Percentiles rank a stretch among this genome's conserved stretches.
phyloP scores from a whole-genome alignment of 345 rosid genomes.

The Physaria fendleri region DNA sequence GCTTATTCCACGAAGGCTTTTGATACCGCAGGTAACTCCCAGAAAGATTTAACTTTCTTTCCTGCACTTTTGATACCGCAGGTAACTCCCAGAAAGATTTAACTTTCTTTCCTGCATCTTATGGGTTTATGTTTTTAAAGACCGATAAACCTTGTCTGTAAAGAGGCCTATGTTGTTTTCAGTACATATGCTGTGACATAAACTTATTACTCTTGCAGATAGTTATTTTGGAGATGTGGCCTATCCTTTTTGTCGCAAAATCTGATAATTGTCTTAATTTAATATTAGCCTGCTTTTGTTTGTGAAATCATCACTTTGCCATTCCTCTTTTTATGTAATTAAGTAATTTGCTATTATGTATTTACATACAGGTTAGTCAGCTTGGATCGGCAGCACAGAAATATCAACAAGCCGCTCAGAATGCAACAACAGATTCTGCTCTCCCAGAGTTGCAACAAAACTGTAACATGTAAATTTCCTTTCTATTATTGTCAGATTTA shows the following conservation, averaged over 20 bases:
- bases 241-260: not conserved
- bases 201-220: not conserved
- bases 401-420: slow-evolving; percentile 85
- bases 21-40: slow-evolving; percentile 82
- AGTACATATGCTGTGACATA: not conserved
- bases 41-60: too few species aligned
- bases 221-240: not conserved
- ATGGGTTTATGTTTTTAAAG: not conserved
- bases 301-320: not conserved
- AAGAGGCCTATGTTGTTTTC: not conserved
- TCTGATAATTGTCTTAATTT: not conserved
- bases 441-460: slow-evolving; percentile 76
- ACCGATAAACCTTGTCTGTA: not conserved
- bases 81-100: too few species aligned
- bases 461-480: slow-evolving; percentile 59
- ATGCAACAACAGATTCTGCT: slow-evolving; percentile 67
- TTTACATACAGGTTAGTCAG: slow-evolving; percentile 64
- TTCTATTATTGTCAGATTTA: not conserved
- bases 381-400: slow-evolving; percentile 87
- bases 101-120: not conserved
- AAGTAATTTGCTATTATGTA: not conserved
- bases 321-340: not conserved
- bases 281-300: not conserved
- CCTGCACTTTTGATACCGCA: slow-evolving; percentile 92
- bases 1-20: slow-evolving; percentile 84